A percentile compares a stretch with the other conserved stretches of the same genome.
phyloP scores from a whole-genome alignment of 768 basidiomycete species.

The Collybia sp. region DNA sequence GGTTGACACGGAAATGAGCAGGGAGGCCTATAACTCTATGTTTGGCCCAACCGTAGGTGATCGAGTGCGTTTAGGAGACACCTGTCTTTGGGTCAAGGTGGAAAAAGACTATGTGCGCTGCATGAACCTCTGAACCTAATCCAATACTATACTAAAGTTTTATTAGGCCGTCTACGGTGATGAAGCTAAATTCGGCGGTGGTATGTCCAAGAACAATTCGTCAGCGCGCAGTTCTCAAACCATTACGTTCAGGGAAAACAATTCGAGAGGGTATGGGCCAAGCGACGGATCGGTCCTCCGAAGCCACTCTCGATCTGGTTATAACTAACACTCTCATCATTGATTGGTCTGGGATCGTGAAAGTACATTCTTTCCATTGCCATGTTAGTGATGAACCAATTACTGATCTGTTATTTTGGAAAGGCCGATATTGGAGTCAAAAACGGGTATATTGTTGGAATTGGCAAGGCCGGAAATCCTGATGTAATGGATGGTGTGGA shows the following conservation, averaged over 20 bases:
- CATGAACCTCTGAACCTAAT: not conserved
- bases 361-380: conserved; percentile 38
- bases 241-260: conserved; percentile 60
- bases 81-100: conserved; percentile 85
- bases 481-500: conserved; percentile 85
- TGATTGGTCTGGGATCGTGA: conserved; percentile 95
- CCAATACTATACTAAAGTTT: not conserved
- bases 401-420: not conserved
- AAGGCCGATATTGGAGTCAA: conserved; percentile 96
- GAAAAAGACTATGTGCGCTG: conserved; percentile 72
- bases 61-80: conserved; percentile 84
- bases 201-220: conserved; percentile 27
- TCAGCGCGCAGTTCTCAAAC: not conserved
- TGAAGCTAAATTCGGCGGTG: conserved; percentile 97
- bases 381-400: not conserved
- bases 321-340: conserved; percentile 94
- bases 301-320: conserved; percentile 79
- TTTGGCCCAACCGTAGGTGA: conserved; percentile 95
- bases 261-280: conserved; percentile 99
- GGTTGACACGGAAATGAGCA: conserved; percentile 50
- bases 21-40: conserved; percentile 86
- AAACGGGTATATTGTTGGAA: conserved; percentile 72
- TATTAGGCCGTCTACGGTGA: conserved; percentile 84
- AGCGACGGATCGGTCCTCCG: conserved; percentile 63
- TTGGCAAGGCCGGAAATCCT: conserved; percentile 98